Percentiles rank a stretch among this genome's conserved stretches.
These are phyloP conservation scores for Linum tenue DNA, from an alignment of 345 rosid species.

Conservation along the genomic window DNA sequence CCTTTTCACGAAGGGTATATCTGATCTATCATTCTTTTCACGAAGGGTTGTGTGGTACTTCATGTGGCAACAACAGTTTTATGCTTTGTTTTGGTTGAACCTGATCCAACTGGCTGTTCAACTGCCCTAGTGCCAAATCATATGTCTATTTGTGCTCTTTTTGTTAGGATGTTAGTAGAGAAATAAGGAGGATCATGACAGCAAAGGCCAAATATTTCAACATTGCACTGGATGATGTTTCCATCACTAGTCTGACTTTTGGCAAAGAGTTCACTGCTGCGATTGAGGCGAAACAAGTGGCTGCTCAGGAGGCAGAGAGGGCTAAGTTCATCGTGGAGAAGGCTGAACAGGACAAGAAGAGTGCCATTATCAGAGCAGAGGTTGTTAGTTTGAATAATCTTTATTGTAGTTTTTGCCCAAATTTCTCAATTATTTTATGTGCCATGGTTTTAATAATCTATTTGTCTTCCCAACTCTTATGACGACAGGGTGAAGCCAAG, in stretches of 20 bases:
- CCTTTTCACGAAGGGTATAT: too few species aligned
- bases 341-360: constrained; percentile 88
- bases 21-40: too few species aligned
- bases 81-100: not conserved
- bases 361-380: constrained; percentile 89
- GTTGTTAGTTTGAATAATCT: constrained; percentile 20
- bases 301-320: constrained; percentile 92
- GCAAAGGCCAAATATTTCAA: constrained; percentile 64
- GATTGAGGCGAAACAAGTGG: constrained; percentile 89
- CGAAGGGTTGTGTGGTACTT: too few species aligned
- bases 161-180: constrained; percentile 64
- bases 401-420: not conserved
- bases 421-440: not conserved
- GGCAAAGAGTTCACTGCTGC: constrained; percentile 95
- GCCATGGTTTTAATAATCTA: not conserved
- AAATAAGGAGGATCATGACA: constrained; percentile 77
- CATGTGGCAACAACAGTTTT: not conserved
- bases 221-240: constrained; percentile 83
- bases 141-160: too few species aligned
- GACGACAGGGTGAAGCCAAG: constrained; percentile 74
- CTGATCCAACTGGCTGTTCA: not conserved
- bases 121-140: too few species aligned
- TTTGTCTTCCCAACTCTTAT: not conserved
- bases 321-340: constrained; percentile 90
- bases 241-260: constrained; percentile 75